Evolutionary conservation across 164 flowering plant genomes (phyloP), one percentile per base, ranked within the genome.

Genomic region (Protea cynaroides): DNA sequence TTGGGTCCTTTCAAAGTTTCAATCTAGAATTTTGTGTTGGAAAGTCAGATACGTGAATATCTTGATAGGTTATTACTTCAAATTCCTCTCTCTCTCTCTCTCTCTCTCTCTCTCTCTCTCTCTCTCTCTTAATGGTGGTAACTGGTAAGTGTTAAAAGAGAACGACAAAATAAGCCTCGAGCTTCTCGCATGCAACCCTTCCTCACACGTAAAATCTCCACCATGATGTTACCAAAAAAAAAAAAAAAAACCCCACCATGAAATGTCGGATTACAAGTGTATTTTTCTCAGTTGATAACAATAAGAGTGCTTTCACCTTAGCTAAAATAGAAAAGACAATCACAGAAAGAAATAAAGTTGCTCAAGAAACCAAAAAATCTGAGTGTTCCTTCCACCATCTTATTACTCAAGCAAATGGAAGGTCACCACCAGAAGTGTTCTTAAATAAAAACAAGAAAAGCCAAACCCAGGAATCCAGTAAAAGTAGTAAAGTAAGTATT

Each of bases 391-490:
- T 23, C 11, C 11, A 34, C 47, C 17, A 25, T 40, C 14, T 40
- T 9, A 53, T 44, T 6, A 54, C 9, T n/a, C 24, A 29, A 8
- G 10, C 19, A 21, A 53, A 51, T 10, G 55, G 69, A 65, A 50
- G 50, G 12, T 29, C 56, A 58, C 37, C 8, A 29, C 34, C 34
- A 29, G 34, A 54, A 14, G n/a, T 55, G 52, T 59, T 61, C 55
- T 25, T 10, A 53, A 46, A 36, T 49, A 23, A 57, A 46, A 3
- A 56, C 22, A 18, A 46, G 53, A 61, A 12, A 59, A 67, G 22
- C 38, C 19, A 72, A 64, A 71, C 56, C 84, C 84, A 68, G 80
- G 77, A 76, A 72, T 80, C 78, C 81, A 70, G 81, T 76, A 56
- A 70, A 76, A 76, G 67, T 60, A 50, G 49, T 66, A 56, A 70